Conservation (phyloP, 176 grass and related monocot genomes). For the Tillandsia fasciculata region DNA sequence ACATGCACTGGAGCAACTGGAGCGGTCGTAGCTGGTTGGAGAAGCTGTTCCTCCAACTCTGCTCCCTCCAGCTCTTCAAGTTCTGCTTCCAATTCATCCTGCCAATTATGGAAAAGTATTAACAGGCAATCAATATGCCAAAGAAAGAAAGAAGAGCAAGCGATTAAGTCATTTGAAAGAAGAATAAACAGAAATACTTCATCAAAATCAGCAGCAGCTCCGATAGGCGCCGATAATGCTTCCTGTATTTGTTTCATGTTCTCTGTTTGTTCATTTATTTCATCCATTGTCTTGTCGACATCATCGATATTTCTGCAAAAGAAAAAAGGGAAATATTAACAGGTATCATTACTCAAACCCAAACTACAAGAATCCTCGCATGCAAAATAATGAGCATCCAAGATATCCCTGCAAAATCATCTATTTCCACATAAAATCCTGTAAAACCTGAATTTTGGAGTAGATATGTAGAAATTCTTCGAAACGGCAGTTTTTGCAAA, state of each 20-base stretch:
- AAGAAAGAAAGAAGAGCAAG: neutral
- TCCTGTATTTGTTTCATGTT: slow-evolving; percentile 90
- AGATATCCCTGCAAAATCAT: no score
- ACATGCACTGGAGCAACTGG: slow-evolving; percentile 44
- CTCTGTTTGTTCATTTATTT: slow-evolving; percentile 84
- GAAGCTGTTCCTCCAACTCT: slow-evolving; percentile 70
- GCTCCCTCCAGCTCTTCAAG: slow-evolving; percentile 75
- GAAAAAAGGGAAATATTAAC: neutral
- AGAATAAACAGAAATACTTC: slow-evolving; percentile 28
- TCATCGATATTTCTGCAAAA: slow-evolving; percentile 69
- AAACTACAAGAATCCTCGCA: neutral
- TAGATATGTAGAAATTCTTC: no score
- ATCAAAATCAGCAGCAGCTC: slow-evolving; percentile 67
- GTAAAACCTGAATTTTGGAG: no score
- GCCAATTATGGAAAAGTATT: neutral
- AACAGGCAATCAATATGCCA: neutral
- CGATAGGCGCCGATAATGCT: slow-evolving; percentile 17
- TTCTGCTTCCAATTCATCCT: slow-evolving; percentile 84
- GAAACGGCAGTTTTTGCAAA: no score
- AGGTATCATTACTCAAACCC: neutral
- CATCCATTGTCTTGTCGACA: slow-evolving; percentile 81
- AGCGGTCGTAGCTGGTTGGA: slow-evolving; percentile 50
- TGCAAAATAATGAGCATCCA: no score
- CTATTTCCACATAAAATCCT: no score
- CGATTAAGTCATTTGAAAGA: slow-evolving; percentile 3